A percentile compares a stretch with the other conserved stretches of the same genome.
Conservation (phyloP, 352 stramenopile genomes). For the Phytophthora tentaculata region DNA sequence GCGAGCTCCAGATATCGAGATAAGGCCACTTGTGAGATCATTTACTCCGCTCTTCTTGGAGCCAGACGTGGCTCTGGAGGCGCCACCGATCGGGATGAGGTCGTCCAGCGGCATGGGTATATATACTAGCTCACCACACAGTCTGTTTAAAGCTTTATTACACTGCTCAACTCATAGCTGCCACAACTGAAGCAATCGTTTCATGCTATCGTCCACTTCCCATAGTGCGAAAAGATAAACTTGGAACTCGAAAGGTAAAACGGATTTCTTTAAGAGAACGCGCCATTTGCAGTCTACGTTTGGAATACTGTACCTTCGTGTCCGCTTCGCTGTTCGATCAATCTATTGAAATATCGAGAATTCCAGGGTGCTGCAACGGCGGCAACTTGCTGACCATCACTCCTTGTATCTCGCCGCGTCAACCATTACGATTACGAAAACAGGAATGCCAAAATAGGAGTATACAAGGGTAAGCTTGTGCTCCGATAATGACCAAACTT, state of each 20-base stretch:
- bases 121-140: neutral
- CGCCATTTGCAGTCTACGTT: too few relatives aligned
- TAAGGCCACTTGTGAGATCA: conserved; percentile 66
- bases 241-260: neutral
- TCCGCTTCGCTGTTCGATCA: too few relatives aligned
- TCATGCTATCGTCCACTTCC: conserved; percentile 1
- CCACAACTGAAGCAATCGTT: neutral
- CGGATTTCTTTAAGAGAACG: neutral
- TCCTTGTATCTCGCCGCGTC: neutral
- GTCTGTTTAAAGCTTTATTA: too few relatives aligned
- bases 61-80: conserved; percentile 14
- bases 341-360: too few relatives aligned
- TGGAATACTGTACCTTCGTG: too few relatives aligned
- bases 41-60: conserved; percentile 23
- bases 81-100: conserved; percentile 57
- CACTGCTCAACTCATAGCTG: neutral
- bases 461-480: too few relatives aligned
- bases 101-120: conserved; percentile 49
- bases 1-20: conserved; percentile 48
- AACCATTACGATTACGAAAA: conserved; percentile 26
- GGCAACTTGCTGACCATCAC: neutral
- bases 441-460: neutral
- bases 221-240: neutral
- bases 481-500: neutral
- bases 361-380: neutral